Conservation (phyloP, 495 filamentous ascomycete genomes). For the Hyphodiscus hymeniophilus region DNA sequence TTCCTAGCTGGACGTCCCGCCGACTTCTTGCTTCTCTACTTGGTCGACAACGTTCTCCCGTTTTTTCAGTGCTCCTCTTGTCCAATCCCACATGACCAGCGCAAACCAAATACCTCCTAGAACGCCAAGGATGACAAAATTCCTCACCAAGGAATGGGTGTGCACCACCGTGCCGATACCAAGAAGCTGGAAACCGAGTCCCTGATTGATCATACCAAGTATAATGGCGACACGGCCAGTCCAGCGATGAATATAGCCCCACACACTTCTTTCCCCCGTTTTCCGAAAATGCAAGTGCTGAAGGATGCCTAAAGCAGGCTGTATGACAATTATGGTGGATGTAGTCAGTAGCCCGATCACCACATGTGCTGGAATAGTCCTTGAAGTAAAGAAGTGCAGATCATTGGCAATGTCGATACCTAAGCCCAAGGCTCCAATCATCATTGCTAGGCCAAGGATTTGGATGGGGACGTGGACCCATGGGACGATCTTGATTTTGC, state of each 20-base stretch:
- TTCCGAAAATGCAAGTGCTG: conserved; percentile 4
- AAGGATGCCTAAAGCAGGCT: not conserved
- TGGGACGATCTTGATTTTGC: not conserved
- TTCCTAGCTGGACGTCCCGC: too few species aligned
- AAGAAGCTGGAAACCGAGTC: not conserved
- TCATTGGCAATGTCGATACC: not conserved
- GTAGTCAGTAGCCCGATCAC: conserved; percentile 1
- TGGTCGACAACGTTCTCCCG: too few species aligned
- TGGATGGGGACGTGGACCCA: conserved; percentile 3
- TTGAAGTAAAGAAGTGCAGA: not conserved
- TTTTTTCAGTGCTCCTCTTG: too few species aligned
- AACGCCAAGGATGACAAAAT: not conserved
- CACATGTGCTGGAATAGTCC: not conserved
- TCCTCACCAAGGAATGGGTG: conserved; percentile 1
- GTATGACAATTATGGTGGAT: conserved; percentile 1
- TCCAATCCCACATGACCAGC: conserved; percentile 1
- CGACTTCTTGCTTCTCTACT: too few species aligned
- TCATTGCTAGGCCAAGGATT: conserved; percentile 1
- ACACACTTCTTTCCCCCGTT: conserved; percentile 1
- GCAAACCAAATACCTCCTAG: not conserved
- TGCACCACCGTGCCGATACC: conserved; percentile 1
- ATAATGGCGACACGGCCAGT: not conserved
- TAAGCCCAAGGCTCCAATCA: not conserved
- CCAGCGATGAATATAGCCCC: conserved; percentile 3
- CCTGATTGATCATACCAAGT: conserved; percentile 3